A percentile compares a stretch with the other conserved stretches of the same genome.
These are phyloP conservation scores for Gyromitra esculenta DNA, from an alignment of 2,329 filamentous ascomycete genomes.

Conservation along the genomic window DNA sequence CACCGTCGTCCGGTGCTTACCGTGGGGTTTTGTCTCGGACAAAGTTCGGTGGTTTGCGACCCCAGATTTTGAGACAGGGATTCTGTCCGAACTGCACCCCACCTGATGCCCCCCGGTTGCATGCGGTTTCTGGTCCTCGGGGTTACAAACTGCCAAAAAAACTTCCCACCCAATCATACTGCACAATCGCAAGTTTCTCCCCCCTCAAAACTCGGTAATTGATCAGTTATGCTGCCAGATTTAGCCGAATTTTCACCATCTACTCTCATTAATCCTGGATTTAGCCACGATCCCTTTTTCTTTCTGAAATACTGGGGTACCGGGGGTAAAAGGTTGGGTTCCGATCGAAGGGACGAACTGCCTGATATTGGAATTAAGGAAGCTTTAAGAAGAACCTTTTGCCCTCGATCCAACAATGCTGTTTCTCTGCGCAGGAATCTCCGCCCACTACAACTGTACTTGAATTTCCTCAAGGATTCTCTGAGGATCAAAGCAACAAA, in stretches of 20 bases:
- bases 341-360: constrained; percentile 20
- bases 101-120: constrained; percentile 30
- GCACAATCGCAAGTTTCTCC: constrained; percentile 5
- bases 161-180: constrained; percentile 21
- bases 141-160: neutral
- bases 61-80: constrained; percentile 27
- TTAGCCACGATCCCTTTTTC: constrained; percentile 29
- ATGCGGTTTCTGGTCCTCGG: constrained; percentile 34
- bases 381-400: constrained; percentile 40
- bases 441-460: constrained; percentile 9
- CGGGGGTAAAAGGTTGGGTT: constrained; percentile 35
- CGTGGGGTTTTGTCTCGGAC: constrained; percentile 3
- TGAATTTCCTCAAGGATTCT: constrained; percentile 12
- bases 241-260: constrained; percentile 36
- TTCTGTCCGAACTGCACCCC: constrained; percentile 11
- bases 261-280: constrained; percentile 22
- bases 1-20: constrained; percentile 8
- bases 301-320: constrained; percentile 27
- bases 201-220: constrained; percentile 19
- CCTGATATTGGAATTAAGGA: constrained; percentile 8
- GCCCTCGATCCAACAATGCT: constrained; percentile 18
- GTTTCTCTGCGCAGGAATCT: constrained; percentile 17
- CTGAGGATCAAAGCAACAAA: constrained; percentile 9
- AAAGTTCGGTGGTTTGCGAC: constrained; percentile 14
- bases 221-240: constrained; percentile 11